Evolutionary conservation across 768 basidiomycete genomes (phyloP), one percentile per base, ranked within the genome.

Genomic region (Psilocybe tampanensis): DNA sequence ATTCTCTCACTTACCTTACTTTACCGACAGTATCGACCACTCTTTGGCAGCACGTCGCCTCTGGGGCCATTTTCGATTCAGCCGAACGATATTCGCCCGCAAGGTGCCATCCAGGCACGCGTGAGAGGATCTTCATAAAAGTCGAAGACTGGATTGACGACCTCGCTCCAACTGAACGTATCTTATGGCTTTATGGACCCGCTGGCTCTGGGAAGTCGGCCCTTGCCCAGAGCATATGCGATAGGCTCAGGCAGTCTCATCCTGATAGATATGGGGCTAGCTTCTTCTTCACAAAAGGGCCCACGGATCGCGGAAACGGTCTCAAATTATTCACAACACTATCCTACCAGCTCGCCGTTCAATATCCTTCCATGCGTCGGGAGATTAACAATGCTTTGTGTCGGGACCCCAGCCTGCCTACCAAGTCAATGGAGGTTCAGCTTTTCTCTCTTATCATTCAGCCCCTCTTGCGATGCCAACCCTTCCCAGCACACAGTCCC

Each of bases 181-280:
- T 47, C n/a, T 34, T 54, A 18, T 54, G 53, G 53, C 43, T 54
- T 15, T n/a, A 47, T 23, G 53, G 53, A 8, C 53, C 53, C 21
- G 53, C 53, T 18, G 53, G 53, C 8, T 17, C 53, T 8, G 53
- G 53, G 13, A 54, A 54, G 33, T 45, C 44, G 3, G 41, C 53
- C 3, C 24, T 54, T 21, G 43, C 34, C 33, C 53, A 45, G n/a
- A 13, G 29, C 12, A 54, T 47, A 41, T 42, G 26, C 8, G 53
- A 54, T 22, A 15, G 19, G 11, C 18, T 50, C 1, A 24, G 32
- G 2, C n/a, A 22, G 4, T 6, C 5, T 11, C 13, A 45, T 39
- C 36, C 36, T 2, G 21, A 12, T 2, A 5, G 44, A 6, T 45
- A 47, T 47, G 29, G 24, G 15, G 49, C 34, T 22, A 48, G 22